These are phyloP conservation scores for Telopea speciosissima DNA, from an alignment of 177 flowering plant genomes.

Conservation along the genomic window DNA sequence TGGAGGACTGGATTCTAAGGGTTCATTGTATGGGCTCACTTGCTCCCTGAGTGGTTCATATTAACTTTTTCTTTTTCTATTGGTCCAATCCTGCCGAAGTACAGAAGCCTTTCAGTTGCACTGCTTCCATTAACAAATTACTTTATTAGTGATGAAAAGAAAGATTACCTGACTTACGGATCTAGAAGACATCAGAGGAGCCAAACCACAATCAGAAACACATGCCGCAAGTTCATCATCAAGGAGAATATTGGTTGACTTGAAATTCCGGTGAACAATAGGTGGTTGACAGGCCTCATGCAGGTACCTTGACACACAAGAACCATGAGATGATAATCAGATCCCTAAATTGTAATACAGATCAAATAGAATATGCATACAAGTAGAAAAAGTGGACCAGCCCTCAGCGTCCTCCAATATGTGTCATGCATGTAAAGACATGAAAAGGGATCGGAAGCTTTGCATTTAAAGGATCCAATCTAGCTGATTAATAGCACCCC, in stretches of 20 bases:
- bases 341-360: not conserved
- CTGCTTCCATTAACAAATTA: too few relatives aligned
- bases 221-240: conserved; percentile 53
- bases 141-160: too few relatives aligned
- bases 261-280: conserved; percentile 65
- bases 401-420: not conserved
- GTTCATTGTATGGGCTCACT: too few relatives aligned
- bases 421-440: not conserved
- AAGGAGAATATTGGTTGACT: conserved; percentile 76
- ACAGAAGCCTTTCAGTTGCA: too few relatives aligned
- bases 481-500: not conserved
- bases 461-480: not conserved
- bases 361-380: not conserved
- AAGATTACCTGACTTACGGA: conserved; percentile 48
- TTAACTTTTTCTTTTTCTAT: too few relatives aligned
- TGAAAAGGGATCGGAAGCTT: not conserved
- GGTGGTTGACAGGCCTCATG: conserved; percentile 85
- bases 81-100: too few relatives aligned
- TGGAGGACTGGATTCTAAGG: too few relatives aligned
- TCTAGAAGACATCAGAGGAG: conserved; percentile 41
- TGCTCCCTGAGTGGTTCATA: too few relatives aligned
- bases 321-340: not conserved
- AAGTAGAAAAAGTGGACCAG: not conserved
- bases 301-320: conserved; percentile 53
- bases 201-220: conserved; percentile 86